These are phyloP conservation scores for Paecilomyces dactylethromorphus DNA, from an alignment of 2,329 filamentous ascomycete genomes.

Conservation along the genomic window DNA sequence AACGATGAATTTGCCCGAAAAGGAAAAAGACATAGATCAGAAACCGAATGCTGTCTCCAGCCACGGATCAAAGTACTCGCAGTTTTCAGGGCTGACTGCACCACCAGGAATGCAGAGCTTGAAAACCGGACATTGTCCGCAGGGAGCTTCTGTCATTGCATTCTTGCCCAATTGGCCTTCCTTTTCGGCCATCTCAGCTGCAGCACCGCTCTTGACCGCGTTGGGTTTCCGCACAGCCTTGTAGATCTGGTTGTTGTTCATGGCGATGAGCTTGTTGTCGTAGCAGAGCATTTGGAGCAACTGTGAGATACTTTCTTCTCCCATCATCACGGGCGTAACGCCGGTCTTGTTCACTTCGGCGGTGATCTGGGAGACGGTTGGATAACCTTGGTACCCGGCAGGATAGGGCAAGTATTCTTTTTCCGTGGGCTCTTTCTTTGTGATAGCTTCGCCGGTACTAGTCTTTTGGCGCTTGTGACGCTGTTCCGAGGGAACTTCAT, in stretches of 20 bases:
- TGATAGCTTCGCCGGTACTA: constrained; percentile 24
- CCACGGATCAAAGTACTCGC: constrained; percentile 89
- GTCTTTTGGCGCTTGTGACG: constrained; percentile 38
- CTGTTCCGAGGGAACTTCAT: constrained; percentile 41
- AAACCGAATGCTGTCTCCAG: constrained; percentile 43
- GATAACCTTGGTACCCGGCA: constrained; percentile 68
- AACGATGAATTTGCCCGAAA: not conserved
- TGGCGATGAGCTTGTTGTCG: constrained; percentile 71
- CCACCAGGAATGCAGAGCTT: constrained; percentile 87
- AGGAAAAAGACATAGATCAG: constrained; percentile 12
- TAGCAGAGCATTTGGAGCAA: constrained; percentile 82
- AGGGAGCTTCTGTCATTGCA: constrained; percentile 81
- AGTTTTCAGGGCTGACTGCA: constrained; percentile 81
- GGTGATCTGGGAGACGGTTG: constrained; percentile 72
- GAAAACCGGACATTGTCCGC: constrained; percentile 87
- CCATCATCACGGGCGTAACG: constrained; percentile 64
- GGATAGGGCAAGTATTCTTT: constrained; percentile 46
- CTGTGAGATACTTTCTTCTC: constrained; percentile 71
- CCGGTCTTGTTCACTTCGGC: constrained; percentile 62
- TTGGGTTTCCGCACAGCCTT: constrained; percentile 36
- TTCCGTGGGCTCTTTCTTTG: constrained; percentile 19
- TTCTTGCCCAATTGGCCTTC: constrained; percentile 51
- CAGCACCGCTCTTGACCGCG: constrained; percentile 24
- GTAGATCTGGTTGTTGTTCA: constrained; percentile 46
- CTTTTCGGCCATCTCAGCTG: constrained; percentile 24